phyloP scores from a whole-genome alignment of 75 land plant genomes.

The Larix kaempferi region DNA sequence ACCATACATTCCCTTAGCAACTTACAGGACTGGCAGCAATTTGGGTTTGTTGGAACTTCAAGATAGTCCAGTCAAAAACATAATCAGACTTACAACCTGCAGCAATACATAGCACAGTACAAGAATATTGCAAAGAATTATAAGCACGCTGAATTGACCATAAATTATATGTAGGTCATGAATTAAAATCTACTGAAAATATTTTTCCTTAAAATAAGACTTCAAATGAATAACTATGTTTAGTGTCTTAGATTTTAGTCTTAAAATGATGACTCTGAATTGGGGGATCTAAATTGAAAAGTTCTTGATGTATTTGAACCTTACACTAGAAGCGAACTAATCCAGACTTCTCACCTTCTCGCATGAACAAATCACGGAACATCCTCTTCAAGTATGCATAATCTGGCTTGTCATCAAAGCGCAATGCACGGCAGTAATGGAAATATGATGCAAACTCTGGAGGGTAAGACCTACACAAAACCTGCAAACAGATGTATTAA shows the following conservation, averaged over 20 bases:
- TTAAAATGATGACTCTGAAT: not conserved
- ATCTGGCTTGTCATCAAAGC: slow-evolving; percentile 87
- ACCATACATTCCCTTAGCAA: not conserved
- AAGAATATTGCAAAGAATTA: not conserved
- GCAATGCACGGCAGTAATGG: slow-evolving; percentile 73
- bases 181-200: not conserved
- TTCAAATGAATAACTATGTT: not conserved
- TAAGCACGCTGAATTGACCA: not conserved
- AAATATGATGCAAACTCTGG: slow-evolving; percentile 77
- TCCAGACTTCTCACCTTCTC: slow-evolving; percentile 51
- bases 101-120: slow-evolving; percentile 1
- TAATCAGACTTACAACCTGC: slow-evolving; percentile 85
- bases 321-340: not conserved
- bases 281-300: not conserved
- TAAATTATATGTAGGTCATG: not conserved
- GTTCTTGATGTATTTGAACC: not conserved
- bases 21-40: slow-evolving; percentile 56
- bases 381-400: slow-evolving; percentile 83
- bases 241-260: not conserved
- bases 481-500: slow-evolving; percentile 30
- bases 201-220: not conserved
- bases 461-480: slow-evolving; percentile 81
- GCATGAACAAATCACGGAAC: slow-evolving; percentile 76
- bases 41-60: slow-evolving; percentile 89
- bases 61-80: slow-evolving; percentile 87